Evolutionary conservation across 805 yeast species (phyloP).

Genomic region (Pichia californica): DNA sequence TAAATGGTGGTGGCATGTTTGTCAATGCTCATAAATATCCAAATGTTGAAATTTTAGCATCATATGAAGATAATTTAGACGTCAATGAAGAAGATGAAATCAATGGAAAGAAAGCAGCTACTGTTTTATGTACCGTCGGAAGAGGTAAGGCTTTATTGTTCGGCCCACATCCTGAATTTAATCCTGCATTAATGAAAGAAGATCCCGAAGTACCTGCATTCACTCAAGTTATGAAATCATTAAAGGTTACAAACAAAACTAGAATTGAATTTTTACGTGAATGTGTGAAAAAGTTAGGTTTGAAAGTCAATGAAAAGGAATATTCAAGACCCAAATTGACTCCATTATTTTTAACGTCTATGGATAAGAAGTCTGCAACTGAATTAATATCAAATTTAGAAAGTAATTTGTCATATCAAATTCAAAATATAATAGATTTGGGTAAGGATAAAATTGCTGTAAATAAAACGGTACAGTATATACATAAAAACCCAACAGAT

Average conservation of each 20-base stretch:
- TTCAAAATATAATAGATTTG: slow-evolving; percentile 41
- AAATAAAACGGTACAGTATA: slow-evolving; percentile 33
- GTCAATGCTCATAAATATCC: slow-evolving; percentile 59
- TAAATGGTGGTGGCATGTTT: slow-evolving; percentile 89
- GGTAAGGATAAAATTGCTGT: slow-evolving; percentile 50
- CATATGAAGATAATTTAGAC: slow-evolving; percentile 51
- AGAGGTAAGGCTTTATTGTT: slow-evolving; percentile 68
- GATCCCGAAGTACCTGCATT: slow-evolving; percentile 20
- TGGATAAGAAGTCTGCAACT: slow-evolving; percentile 25
- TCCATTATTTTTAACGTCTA: slow-evolving; percentile 53
- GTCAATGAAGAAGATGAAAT: slow-evolving; percentile 31
- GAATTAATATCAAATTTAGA: slow-evolving; percentile 30
- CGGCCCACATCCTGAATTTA: slow-evolving; percentile 89
- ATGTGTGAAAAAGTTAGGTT: slow-evolving; percentile 53
- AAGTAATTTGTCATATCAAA: slow-evolving; percentile 30
- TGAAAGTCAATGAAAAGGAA: slow-evolving; percentile 55
- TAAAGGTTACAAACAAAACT: slow-evolving; percentile 38
- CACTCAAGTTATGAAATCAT: slow-evolving; percentile 31
- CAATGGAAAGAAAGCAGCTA: slow-evolving; percentile 52
- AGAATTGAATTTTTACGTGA: slow-evolving; percentile 53
- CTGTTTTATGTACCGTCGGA: slow-evolving; percentile 60
- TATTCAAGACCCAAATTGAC: slow-evolving; percentile 58
- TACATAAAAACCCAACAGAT: slow-evolving; percentile 21
- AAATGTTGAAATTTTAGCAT: slow-evolving; percentile 68
- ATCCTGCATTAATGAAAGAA: slow-evolving; percentile 43